phyloP scores from a whole-genome alignment of 2,329 filamentous ascomycete genomes.

The Fusarium miscanthi region DNA sequence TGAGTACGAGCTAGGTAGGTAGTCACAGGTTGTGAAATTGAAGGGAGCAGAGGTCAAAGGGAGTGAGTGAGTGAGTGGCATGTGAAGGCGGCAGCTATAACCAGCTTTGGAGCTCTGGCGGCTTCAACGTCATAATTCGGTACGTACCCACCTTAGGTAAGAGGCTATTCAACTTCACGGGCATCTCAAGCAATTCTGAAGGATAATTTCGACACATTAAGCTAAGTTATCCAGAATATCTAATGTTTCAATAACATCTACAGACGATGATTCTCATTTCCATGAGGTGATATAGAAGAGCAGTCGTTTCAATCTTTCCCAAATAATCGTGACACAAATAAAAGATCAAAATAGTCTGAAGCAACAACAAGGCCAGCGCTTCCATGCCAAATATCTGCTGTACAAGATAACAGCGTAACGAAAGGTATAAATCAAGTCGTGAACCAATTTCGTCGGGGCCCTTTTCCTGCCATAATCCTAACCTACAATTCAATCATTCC shows the following conservation, averaged over 20 bases:
- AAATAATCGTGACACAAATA: slow-evolving; percentile 32
- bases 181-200: not conserved
- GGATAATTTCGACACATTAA: not conserved
- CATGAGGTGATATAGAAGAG: slow-evolving; percentile 15
- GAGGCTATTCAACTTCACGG: not conserved
- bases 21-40: not conserved
- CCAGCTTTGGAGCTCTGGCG: slow-evolving; percentile 19
- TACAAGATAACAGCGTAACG: slow-evolving; percentile 19
- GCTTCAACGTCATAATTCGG: slow-evolving; percentile 39
- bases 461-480: slow-evolving; percentile 1
- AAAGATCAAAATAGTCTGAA: slow-evolving; percentile 3
- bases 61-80: slow-evolving; percentile 27
- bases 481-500: slow-evolving; percentile 10
- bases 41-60: slow-evolving; percentile 16
- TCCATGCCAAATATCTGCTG: slow-evolving; percentile 24
- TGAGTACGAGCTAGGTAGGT: slow-evolving; percentile 2
- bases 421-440: slow-evolving; percentile 35
- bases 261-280: not conserved
- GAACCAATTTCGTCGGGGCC: slow-evolving; percentile 13
- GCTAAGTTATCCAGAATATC: not conserved
- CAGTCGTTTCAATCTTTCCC: slow-evolving; percentile 35
- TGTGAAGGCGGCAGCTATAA: slow-evolving; percentile 35
- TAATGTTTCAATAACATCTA: not conserved
- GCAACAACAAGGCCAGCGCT: slow-evolving; percentile 23
- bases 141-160: slow-evolving; percentile 19